Percentiles rank a stretch among this genome's conserved stretches.
Evolutionary conservation across 2,329 filamentous ascomycete species (phyloP).

Genomic region (Apiospora koreana): DNA sequence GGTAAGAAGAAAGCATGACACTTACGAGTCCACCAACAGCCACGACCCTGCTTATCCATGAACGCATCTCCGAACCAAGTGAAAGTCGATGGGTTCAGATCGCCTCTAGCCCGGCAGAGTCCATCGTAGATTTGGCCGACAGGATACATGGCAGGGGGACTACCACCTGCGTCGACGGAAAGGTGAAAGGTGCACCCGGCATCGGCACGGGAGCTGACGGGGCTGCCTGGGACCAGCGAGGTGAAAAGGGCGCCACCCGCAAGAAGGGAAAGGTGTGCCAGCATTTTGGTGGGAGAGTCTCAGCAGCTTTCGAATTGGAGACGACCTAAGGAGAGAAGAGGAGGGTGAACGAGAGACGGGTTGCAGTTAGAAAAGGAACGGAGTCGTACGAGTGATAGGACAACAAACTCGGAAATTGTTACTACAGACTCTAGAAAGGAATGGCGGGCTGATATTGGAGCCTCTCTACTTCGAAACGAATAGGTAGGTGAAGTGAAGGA

Average conservation of each 20-base stretch:
- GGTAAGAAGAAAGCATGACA: constrained; percentile 15
- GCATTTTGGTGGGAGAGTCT: constrained; percentile 23
- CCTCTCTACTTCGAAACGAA: neutral
- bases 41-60: constrained; percentile 55
- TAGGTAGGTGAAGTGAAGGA: neutral
- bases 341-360: neutral
- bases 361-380: neutral
- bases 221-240: constrained; percentile 20
- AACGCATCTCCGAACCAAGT: constrained; percentile 57
- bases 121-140: constrained; percentile 64
- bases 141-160: constrained; percentile 39
- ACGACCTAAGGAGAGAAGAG: neutral
- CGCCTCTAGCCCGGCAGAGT: constrained; percentile 59
- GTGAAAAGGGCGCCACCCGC: constrained; percentile 15
- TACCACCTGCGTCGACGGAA: constrained; percentile 43
- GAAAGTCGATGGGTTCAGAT: constrained; percentile 49
- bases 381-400: neutral
- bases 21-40: constrained; percentile 65
- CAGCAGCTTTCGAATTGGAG: neutral
- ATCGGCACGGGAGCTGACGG: constrained; percentile 41
- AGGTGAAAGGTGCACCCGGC: constrained; percentile 56
- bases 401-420: neutral
- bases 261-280: constrained; percentile 23
- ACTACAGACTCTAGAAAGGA: neutral
- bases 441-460: neutral